These are phyloP conservation scores for Zoysia japonica DNA, from an alignment of 176 grass and related monocot genomes.

Conservation along the genomic window DNA sequence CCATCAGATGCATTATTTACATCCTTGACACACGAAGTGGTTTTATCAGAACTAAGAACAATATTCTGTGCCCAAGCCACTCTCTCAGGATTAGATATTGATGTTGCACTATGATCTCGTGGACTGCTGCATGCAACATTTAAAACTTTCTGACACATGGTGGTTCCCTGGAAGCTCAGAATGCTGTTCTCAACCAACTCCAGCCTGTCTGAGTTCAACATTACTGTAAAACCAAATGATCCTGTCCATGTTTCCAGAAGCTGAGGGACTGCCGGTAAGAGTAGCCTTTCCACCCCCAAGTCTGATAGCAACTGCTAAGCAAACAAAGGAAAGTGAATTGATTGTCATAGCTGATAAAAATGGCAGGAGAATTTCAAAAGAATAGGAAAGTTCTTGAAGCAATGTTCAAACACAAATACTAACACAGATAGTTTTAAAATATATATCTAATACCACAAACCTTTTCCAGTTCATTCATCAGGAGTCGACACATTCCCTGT, in stretches of 20 bases:
- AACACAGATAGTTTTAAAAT: not conserved
- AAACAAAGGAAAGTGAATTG: slow-evolving; percentile 26
- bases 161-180: slow-evolving; percentile 66
- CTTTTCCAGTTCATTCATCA: slow-evolving; percentile 72
- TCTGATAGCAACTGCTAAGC: slow-evolving; percentile 55
- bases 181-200: slow-evolving; percentile 47
- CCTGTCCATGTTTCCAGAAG: slow-evolving; percentile 63
- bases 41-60: slow-evolving; percentile 21
- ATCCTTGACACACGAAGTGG: slow-evolving; percentile 8
- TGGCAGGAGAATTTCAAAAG: slow-evolving; percentile 27
- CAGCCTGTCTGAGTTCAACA: slow-evolving; percentile 44
- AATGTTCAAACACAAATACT: not conserved
- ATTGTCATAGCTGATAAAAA: slow-evolving; percentile 29
- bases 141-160: slow-evolving; percentile 62
- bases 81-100: slow-evolving; percentile 15
- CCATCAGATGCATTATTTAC: not conserved
- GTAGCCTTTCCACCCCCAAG: slow-evolving; percentile 63
- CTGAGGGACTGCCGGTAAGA: slow-evolving; percentile 62
- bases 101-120: slow-evolving; percentile 4
- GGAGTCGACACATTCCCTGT: slow-evolving; percentile 62
- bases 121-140: slow-evolving; percentile 16
- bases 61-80: slow-evolving; percentile 10
- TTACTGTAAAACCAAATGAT: slow-evolving; percentile 61
- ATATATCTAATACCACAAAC: slow-evolving; percentile 42
- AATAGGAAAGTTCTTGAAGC: not conserved